phyloP scores from a whole-genome alignment of 2,329 filamentous ascomycete species.

The Curvularia sp. region DNA sequence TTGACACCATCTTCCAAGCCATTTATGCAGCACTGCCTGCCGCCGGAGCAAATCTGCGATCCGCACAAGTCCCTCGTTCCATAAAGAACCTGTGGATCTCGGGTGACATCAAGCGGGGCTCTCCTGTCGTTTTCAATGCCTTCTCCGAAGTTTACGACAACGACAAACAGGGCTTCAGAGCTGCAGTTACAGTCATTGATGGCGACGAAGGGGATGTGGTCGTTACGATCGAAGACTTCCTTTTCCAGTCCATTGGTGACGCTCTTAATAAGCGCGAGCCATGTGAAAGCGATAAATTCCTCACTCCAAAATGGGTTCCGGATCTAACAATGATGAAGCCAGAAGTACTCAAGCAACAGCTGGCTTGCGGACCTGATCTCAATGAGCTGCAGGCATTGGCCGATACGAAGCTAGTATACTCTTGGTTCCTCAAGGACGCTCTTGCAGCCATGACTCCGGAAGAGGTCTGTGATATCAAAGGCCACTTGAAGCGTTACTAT shows the following conservation, averaged over 20 bases:
- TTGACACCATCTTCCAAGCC: conserved; percentile 1
- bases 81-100: conserved; percentile 2
- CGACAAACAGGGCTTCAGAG: conserved; percentile 1
- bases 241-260: conserved; percentile 1
- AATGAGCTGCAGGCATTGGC: not conserved
- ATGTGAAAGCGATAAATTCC: conserved; percentile 1
- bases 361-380: not conserved
- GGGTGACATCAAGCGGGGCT: not conserved
- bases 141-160: not conserved
- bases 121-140: not conserved
- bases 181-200: not conserved
- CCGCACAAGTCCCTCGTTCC: not conserved
- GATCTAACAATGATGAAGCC: conserved; percentile 1
- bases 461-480: not conserved
- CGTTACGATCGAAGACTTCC: not conserved
- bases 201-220: not conserved
- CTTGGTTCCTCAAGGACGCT: not conserved
- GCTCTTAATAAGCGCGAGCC: not conserved
- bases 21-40: not conserved
- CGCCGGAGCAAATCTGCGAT: not conserved
- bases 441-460: not conserved
- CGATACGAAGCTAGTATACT: not conserved
- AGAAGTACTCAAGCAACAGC: not conserved
- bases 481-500: not conserved
- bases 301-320: not conserved